phyloP scores from a whole-genome alignment of 257 asterid species.

The Misopates orontium region DNA sequence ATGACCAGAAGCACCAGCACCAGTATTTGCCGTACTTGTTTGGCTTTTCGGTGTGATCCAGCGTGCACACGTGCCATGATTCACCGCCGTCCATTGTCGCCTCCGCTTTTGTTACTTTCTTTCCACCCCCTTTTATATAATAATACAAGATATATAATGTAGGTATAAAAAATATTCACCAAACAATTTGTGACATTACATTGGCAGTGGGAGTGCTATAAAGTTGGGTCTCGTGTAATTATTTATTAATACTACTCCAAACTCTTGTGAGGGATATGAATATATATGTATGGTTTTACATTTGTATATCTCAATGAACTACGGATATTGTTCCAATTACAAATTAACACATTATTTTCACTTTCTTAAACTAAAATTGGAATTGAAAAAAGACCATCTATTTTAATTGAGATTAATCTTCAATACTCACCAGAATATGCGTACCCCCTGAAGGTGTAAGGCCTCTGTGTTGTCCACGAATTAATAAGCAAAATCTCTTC shows the following conservation, averaged over 20 bases:
- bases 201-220: conserved; percentile 3
- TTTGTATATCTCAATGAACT: too few relatives aligned
- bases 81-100: conserved; percentile 91
- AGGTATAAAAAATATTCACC: too few relatives aligned
- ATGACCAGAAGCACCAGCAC: conserved; percentile 98
- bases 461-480: conserved; percentile 82
- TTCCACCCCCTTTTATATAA: conserved; percentile 99
- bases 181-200: too few relatives aligned
- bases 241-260: too few relatives aligned
- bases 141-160: conserved; percentile 29
- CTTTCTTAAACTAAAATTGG: too few relatives aligned
- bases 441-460: conserved; percentile 84
- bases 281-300: too few relatives aligned
- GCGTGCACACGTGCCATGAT: conserved; percentile 57
- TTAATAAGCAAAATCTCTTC: conserved; percentile 84
- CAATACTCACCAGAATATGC: conserved; percentile 83
- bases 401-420: neutral
- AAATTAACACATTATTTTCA: too few relatives aligned
- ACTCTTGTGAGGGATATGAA: too few relatives aligned
- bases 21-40: conserved; percentile 82
- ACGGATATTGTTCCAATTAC: too few relatives aligned
- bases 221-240: conserved; percentile 5
- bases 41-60: conserved; percentile 74
- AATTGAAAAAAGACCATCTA: too few relatives aligned
- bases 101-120: conserved; percentile 87